A percentile compares a stretch with the other conserved stretches of the same genome.
Evolutionary conservation across 208 protist genomes (phyloP).

Genomic region (Leishmania amazonensis): DNA sequence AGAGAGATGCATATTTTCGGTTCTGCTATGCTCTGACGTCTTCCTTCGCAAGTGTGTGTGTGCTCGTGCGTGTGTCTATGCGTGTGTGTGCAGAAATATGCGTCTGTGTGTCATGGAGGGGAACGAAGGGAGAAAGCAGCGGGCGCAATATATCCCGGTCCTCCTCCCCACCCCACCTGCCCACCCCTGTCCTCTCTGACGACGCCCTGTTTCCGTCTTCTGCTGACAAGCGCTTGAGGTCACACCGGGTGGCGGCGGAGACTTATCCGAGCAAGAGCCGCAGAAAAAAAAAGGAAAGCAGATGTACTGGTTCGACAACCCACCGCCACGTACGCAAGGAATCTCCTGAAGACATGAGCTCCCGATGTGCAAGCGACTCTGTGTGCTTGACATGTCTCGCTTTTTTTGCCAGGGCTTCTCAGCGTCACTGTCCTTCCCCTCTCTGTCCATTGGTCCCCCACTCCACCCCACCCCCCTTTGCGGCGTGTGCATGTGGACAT

Average conservation of each 20-base stretch:
- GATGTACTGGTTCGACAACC: too few species aligned
- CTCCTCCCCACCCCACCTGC: background rate
- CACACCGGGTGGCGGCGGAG: background rate
- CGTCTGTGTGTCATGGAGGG: background rate
- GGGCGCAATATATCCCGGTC: background rate
- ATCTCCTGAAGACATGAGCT: background rate
- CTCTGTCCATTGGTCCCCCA: background rate
- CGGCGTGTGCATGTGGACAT: background rate
- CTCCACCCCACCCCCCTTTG: background rate
- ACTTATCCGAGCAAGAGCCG: background rate
- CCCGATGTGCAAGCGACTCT: background rate
- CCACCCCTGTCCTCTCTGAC: background rate
- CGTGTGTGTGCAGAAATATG: background rate
- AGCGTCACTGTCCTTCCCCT: background rate
- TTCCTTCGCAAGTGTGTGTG: too few species aligned
- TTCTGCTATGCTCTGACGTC: background rate
- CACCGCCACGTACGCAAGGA: background rate
- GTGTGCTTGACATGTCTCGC: background rate
- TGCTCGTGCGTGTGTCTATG: background rate
- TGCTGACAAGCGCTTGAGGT: background rate
- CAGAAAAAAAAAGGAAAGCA: background rate
- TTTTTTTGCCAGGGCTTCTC: background rate
- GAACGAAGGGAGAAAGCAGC: background rate
- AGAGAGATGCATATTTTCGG: conserved; percentile 26
- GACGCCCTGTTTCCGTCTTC: background rate